Evolutionary conservation across 1,284 basidiomycete genomes (phyloP).

Genomic region (Ustilago hordei): DNA sequence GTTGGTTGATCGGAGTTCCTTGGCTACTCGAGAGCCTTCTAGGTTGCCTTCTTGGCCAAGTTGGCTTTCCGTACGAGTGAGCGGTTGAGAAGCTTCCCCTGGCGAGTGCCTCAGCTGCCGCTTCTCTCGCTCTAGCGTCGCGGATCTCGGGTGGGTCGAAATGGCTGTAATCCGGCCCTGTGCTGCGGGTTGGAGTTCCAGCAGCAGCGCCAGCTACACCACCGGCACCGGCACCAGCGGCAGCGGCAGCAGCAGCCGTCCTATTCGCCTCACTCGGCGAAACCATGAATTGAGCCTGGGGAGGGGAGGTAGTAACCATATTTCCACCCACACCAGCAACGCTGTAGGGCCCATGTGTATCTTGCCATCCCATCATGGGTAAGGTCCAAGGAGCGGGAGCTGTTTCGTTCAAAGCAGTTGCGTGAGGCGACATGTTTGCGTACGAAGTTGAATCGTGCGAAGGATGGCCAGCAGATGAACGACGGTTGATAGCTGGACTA

Average conservation of each 20-base stretch:
- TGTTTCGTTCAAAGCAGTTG: conserved; percentile 17
- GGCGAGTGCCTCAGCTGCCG: conserved; percentile 42
- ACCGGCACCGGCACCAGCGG: conserved; percentile 18
- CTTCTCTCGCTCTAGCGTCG: conserved; percentile 53
- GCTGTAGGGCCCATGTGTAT: conserved; percentile 38
- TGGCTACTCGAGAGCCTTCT: conserved; percentile 22
- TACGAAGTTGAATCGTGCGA: conserved; percentile 19
- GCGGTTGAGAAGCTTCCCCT: conserved; percentile 28
- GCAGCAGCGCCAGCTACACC: conserved; percentile 12
- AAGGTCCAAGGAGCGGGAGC: conserved; percentile 43
- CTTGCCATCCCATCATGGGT: conserved; percentile 48
- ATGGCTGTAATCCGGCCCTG: conserved; percentile 58
- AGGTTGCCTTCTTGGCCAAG: conserved; percentile 35
- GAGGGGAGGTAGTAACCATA: conserved; percentile 10
- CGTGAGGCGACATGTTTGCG: conserved; percentile 33
- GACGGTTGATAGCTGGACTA: conserved; percentile 24
- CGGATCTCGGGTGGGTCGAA: conserved; percentile 64
- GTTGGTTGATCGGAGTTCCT: conserved; percentile 32
- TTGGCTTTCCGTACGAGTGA: conserved; percentile 14
- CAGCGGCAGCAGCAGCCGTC: conserved; percentile 17
- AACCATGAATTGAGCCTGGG: conserved; percentile 46
- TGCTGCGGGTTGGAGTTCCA: conserved; percentile 21
- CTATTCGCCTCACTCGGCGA: conserved; percentile 40
- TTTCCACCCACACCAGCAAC: conserved; percentile 44
- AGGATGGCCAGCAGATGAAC: conserved; percentile 37